Conservation (phyloP, 495 filamentous ascomycete genomes). For the Poronia punctata region DNA sequence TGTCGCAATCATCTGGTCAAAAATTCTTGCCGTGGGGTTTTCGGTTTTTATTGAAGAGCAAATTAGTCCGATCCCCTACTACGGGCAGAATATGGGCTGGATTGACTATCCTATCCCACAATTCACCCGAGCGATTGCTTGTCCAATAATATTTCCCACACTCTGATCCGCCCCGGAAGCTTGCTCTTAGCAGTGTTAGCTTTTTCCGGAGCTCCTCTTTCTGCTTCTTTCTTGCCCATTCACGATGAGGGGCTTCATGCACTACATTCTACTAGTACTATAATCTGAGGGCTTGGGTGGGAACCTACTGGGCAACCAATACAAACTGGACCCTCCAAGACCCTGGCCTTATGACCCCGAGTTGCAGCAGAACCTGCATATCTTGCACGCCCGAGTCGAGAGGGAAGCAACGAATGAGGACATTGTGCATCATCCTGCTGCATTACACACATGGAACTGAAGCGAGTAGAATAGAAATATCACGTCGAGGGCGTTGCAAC, state of each 20-base stretch:
- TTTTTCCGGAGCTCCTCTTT: no score
- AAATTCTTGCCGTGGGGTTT: no score
- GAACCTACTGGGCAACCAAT: no score
- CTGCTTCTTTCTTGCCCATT: not conserved
- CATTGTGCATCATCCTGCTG: slow-evolving; percentile 20
- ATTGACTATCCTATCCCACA: slow-evolving; percentile 18
- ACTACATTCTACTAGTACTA: slow-evolving; percentile 5
- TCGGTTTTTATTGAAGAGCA: no score
- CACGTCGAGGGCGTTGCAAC: not conserved
- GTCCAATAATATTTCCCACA: slow-evolving; percentile 19
- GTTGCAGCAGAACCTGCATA: slow-evolving; percentile 19
- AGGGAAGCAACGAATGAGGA: slow-evolving; percentile 19
- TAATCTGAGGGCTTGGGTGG: no score
- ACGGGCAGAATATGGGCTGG: slow-evolving; percentile 13
- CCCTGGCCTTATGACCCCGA: slow-evolving; percentile 23
- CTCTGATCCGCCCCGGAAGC: no score
- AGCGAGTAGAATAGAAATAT: not conserved
- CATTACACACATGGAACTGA: slow-evolving; percentile 1
- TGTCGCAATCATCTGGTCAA: no score
- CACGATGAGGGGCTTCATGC: slow-evolving; percentile 1
- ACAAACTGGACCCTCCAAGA: slow-evolving; percentile 9
- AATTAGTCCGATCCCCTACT: no score
- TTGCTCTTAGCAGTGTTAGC: no score
- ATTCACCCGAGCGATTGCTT: slow-evolving; percentile 21
- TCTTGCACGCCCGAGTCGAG: not conserved